phyloP scores from a whole-genome alignment of 2,329 filamentous ascomycete species.

The Tolypocladium amazonense region DNA sequence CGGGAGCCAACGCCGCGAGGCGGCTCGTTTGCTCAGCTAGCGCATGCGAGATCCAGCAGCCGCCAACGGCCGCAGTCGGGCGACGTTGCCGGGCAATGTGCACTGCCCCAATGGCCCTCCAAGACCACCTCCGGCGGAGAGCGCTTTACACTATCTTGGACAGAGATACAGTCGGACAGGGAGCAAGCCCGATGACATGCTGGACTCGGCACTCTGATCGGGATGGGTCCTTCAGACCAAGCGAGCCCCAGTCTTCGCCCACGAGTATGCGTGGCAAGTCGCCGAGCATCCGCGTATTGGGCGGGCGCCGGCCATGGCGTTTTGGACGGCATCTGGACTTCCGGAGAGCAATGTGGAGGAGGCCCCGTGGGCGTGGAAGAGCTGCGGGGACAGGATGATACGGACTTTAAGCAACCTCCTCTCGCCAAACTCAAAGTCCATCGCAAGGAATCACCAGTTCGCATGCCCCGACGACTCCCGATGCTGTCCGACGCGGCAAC shows the following conservation, averaged over 20 bases:
- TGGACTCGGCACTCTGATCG: not conserved
- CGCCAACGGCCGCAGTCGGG: too few species aligned
- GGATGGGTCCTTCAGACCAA: not conserved
- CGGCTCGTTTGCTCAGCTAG: too few species aligned
- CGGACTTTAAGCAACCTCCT: too few species aligned
- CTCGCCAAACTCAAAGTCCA: not conserved
- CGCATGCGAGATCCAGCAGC: too few species aligned
- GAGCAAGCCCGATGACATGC: not conserved
- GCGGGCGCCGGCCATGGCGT: not conserved
- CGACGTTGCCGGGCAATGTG: too few species aligned
- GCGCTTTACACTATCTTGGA: too few species aligned
- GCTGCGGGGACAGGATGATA: too few species aligned
- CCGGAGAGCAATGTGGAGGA: too few species aligned
- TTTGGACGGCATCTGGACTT: not conserved
- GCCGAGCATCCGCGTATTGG: not conserved
- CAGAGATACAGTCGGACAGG: not conserved
- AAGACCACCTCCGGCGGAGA: too few species aligned
- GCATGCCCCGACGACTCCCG: not conserved
- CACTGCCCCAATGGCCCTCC: too few species aligned
- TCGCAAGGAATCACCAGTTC: not conserved
- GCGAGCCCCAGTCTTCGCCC: not conserved
- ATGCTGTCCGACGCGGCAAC: not conserved
- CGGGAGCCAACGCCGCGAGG: too few species aligned
- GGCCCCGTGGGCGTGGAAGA: too few species aligned
- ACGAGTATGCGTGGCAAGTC: not conserved